Percentiles rank a stretch among this genome's conserved stretches.
phyloP scores from a whole-genome alignment of 2,329 filamentous ascomycete species.

The Penicillium sp. region DNA sequence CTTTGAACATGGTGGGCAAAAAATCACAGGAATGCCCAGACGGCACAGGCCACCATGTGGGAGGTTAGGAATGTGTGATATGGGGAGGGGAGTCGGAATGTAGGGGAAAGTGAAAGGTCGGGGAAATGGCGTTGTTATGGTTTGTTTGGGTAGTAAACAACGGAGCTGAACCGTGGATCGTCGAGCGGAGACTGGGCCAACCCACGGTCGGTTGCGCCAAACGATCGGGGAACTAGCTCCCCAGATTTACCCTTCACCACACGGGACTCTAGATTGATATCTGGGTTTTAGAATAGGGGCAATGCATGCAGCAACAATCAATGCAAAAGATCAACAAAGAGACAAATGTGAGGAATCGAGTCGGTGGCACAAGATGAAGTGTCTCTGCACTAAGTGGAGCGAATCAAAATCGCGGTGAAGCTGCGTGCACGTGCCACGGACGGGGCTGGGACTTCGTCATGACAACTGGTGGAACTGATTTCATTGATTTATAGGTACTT shows the following conservation, averaged over 20 bases:
- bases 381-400: slow-evolving; percentile 21
- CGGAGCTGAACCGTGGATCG: slow-evolving; percentile 37
- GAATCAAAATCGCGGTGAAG: slow-evolving; percentile 31
- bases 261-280: background rate
- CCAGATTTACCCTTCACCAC: background rate
- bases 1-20: slow-evolving; percentile 41
- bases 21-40: slow-evolving; percentile 25
- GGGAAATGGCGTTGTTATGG: slow-evolving; percentile 21
- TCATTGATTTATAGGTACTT: no score
- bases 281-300: background rate
- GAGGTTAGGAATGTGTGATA: slow-evolving; percentile 7
- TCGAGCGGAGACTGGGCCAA: slow-evolving; percentile 16
- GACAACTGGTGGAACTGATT: background rate
- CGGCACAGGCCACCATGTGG: slow-evolving; percentile 31
- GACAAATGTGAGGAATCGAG: slow-evolving; percentile 6
- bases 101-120: slow-evolving; percentile 6
- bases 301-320: slow-evolving; percentile 3
- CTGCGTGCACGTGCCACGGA: slow-evolving; percentile 22
- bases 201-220: slow-evolving; percentile 32
- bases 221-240: slow-evolving; percentile 17
- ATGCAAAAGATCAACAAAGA: background rate
- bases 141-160: slow-evolving; percentile 35
- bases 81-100: slow-evolving; percentile 4
- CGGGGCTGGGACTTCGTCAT: slow-evolving; percentile 6
- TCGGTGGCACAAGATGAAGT: slow-evolving; percentile 16